phyloP scores from a whole-genome alignment of 129 eudicot genomes.

The Calendula officinalis region DNA sequence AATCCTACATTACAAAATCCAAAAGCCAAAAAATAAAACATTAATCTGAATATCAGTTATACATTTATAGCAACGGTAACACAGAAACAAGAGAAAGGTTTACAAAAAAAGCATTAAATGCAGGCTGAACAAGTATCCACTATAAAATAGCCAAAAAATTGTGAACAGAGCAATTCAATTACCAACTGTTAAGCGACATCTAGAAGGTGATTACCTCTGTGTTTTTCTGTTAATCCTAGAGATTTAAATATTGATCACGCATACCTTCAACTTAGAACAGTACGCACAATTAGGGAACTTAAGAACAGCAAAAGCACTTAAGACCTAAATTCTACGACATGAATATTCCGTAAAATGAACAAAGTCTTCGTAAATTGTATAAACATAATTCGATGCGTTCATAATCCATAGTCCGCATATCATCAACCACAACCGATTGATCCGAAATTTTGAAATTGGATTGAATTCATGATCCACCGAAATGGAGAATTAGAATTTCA shows the following conservation, averaged over 20 bases:
- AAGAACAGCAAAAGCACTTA: conserved; percentile 16
- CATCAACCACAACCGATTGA: conserved; percentile 7
- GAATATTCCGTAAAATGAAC: conserved; percentile 10
- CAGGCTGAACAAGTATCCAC: too few relatives aligned
- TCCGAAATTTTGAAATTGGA: conserved; percentile 13
- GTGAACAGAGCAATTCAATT: not conserved
- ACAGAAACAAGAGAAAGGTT: not conserved
- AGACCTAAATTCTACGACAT: not conserved
- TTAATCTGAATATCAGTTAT: too few relatives aligned
- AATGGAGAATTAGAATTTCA: too few relatives aligned
- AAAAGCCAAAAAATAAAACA: not conserved
- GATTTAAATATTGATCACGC: not conserved
- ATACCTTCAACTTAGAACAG: not conserved
- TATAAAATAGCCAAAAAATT: not conserved
- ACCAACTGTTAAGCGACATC: not conserved
- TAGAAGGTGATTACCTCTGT: not conserved
- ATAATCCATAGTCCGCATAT: conserved; percentile 1
- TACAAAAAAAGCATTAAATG: not conserved
- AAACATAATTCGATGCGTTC: conserved; percentile 8
- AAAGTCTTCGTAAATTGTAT: not conserved
- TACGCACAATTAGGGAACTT: not conserved
- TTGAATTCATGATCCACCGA: not conserved
- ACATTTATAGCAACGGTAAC: not conserved
- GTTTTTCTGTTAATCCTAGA: too few relatives aligned
- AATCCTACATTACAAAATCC: conserved; percentile 17